Base-by-base conservation (phyloP, 2,329 filamentous ascomycete genomes). In the Talaromyces amestolkiae region DNA sequence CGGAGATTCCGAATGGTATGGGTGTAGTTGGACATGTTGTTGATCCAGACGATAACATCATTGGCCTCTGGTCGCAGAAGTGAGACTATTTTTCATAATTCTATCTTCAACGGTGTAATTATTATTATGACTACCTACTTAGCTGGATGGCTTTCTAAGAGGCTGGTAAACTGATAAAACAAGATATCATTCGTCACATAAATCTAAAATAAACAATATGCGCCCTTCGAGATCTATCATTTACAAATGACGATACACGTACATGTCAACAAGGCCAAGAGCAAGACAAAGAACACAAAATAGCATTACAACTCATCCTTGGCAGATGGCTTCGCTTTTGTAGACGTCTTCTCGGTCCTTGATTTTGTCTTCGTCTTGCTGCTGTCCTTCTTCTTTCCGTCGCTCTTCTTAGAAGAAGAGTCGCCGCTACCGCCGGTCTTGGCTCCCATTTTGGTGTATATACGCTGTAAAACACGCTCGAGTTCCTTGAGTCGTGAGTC, bases 401-500 rank as follows among this genome's bases (percentile, higher is more conserved):
- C 71, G 90, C 86, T 64, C 58, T 68, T 68, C 47, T 66, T 64
- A 5, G 56, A 59, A 19, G 64, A 66, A 8, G 64, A 65, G 9
- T 56, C 43, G 35, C 45, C 45, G 86, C 86, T 31, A 31, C 27
- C 81, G 88, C 90, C 81, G 89, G 86, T 63, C 92, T 84, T 58
- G 93, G 83, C 27, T 87, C 86, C 4, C 84, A 78, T 76, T 64
- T 76, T 76, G 47, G 74, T 71, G 53, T 78, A 77, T 66, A 78
- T 71, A 63, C 75, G 74, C 68, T 73, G 75, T 65, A 76, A 66
- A 31, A 71, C 69, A 17, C 76, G 86, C 74, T 91, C 88, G 7
- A 98, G 84, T 75, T 91, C 86, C 71, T 88, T 86, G 17, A 88
- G 84, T 77, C 89, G 90, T 27, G 82, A 83, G 65, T 87, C 81